Conservation (phyloP, 2,329 filamentous ascomycete species). For the Phaeosphaeria sp. region DNA sequence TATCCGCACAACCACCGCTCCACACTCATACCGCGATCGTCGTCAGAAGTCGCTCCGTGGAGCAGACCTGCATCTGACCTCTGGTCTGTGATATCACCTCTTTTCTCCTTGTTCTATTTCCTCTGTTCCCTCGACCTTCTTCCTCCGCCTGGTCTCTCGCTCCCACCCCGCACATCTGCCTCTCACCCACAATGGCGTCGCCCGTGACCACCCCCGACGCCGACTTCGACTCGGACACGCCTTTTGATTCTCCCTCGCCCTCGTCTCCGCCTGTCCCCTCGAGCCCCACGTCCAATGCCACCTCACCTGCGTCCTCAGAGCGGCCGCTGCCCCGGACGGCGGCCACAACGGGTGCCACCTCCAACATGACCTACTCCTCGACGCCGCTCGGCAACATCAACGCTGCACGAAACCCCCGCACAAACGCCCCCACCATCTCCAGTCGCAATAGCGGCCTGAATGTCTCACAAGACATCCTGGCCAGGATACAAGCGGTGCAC, state of each 20-base stretch:
- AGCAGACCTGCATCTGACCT: constrained; percentile 20
- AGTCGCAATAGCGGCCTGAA: constrained; percentile 59
- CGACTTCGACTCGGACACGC: constrained; percentile 40
- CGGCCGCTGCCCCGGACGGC: constrained; percentile 65
- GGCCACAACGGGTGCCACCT: constrained; percentile 58
- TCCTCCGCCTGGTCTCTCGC: constrained; percentile 9
- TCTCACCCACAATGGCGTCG: constrained; percentile 35
- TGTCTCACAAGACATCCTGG: constrained; percentile 68
- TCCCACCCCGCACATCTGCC: neutral
- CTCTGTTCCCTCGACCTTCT: constrained; percentile 7
- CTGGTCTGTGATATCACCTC: constrained; percentile 7
- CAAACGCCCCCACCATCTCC: constrained; percentile 50
- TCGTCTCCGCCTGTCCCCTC: constrained; percentile 35
- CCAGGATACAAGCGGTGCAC: constrained; percentile 73
- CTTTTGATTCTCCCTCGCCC: constrained; percentile 41
- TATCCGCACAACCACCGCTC: constrained; percentile 21
- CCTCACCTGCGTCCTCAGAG: constrained; percentile 30
- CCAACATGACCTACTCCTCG: constrained; percentile 79
- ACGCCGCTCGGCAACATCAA: constrained; percentile 80
- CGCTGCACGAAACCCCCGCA: constrained; percentile 64
- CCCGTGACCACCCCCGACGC: constrained; percentile 38
- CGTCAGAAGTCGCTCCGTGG: constrained; percentile 14
- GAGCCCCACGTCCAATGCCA: constrained; percentile 25
- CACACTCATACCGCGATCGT: constrained; percentile 22
- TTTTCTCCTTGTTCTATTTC: constrained; percentile 13